phyloP scores from a whole-genome alignment of 768 basidiomycete species.

The Kwoniella botswanensis region DNA sequence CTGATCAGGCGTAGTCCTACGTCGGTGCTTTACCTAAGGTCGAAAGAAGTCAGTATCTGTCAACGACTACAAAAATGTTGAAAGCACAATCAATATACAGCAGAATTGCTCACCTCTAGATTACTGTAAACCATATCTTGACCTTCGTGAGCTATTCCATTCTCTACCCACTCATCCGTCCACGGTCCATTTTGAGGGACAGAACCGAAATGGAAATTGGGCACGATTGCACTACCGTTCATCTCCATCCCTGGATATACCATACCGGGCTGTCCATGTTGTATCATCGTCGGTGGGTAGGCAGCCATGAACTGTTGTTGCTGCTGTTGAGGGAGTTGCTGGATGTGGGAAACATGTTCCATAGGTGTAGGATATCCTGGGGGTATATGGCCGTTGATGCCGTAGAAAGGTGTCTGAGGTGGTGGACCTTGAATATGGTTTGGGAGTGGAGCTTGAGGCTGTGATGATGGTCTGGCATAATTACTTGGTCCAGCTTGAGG shows the following conservation, averaged over 20 bases:
- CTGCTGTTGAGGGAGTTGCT: constrained; percentile 13
- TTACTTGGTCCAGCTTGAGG: constrained; percentile 23
- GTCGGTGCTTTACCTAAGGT: constrained; percentile 84
- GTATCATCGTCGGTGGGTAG: constrained; percentile 5
- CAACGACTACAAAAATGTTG: not conserved
- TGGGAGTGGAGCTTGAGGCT: not conserved
- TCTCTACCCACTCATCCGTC: constrained; percentile 24
- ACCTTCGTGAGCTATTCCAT: constrained; percentile 11
- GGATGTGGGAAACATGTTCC: not conserved
- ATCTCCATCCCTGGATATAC: constrained; percentile 9
- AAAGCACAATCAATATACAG: not conserved
- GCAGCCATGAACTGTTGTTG: constrained; percentile 16
- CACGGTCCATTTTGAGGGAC: constrained; percentile 11
- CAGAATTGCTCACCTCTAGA: constrained; percentile 20
- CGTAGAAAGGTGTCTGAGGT: constrained; percentile 3
- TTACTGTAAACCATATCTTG: constrained; percentile 30
- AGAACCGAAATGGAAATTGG: constrained; percentile 25
- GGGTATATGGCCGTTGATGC: constrained; percentile 14
- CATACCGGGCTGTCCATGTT: constrained; percentile 4
- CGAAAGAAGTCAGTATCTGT: not conserved
- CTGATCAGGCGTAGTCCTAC: constrained; percentile 85
- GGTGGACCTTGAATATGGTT: constrained; percentile 11
- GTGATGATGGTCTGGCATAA: constrained; percentile 12
- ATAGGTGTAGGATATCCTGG: constrained; percentile 6
- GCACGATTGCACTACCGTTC: constrained; percentile 9